Conservation (phyloP, 495 filamentous ascomycete species). For the Mytilinidion resinicola region DNA sequence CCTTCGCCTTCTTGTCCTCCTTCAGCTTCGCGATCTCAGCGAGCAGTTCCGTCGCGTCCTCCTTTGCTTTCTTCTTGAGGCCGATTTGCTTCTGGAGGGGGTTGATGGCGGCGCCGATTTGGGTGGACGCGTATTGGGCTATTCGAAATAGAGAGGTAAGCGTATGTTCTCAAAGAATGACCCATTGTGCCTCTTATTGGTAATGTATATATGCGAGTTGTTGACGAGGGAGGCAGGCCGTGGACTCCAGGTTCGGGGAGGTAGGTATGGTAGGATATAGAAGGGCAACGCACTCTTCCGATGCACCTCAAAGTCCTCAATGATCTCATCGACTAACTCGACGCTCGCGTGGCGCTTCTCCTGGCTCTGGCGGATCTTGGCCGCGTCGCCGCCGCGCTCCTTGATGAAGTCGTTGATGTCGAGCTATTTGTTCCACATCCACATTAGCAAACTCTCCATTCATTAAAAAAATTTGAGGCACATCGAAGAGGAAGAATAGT, state of each 20-base stretch:
- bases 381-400: conserved; percentile 82
- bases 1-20: conserved; percentile 69
- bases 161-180: no score
- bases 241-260: no score
- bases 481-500: no score
- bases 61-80: conserved; percentile 90
- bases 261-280: not conserved
- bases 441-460: no score
- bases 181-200: not conserved
- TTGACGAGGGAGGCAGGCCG: not conserved
- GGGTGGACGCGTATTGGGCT: conserved; percentile 74
- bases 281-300: conserved; percentile 55
- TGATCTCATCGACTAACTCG: conserved; percentile 83
- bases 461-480: no score
- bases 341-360: conserved; percentile 70
- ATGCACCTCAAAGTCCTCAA: conserved; percentile 80
- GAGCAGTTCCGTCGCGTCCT: conserved; percentile 70
- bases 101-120: conserved; percentile 76
- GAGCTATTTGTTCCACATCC: conserved; percentile 40
- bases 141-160: conserved; percentile 1
- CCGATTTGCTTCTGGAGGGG: conserved; percentile 83
- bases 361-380: conserved; percentile 85
- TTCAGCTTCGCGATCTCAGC: conserved; percentile 68
- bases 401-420: conserved; percentile 76
- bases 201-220: not conserved